Base-by-base conservation (phyloP, 495 filamentous ascomycete genomes). In the Beverwykella pulmonaria region DNA sequence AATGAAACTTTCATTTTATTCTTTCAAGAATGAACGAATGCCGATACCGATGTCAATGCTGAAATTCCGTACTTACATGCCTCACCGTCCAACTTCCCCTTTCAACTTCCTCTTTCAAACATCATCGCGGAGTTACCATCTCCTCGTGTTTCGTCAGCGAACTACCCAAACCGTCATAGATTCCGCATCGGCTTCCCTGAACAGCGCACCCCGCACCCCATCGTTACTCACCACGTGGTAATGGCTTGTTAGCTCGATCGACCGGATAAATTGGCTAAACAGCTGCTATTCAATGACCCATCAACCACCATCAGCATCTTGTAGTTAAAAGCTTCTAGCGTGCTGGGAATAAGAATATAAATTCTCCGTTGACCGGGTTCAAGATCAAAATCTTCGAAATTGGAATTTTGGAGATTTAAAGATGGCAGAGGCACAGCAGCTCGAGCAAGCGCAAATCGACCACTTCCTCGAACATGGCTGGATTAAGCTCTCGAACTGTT, bases 391-490 rank as follows among this genome's bases (percentile, higher is more conserved):
- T 19, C 30, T 2, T 15, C 17, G 20, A 36, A 36, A 54, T 20
- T 25, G n/a, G 1, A n/a, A 32, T 54, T 20, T 30, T 41, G 12
- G n/a, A 44, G 8, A 30, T 22, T 41, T 25, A 57, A 61, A 54
- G 57, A 52, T 53, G 17, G 66, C 58, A 41, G 9, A 34, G 41
- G 34, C 60, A 27, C 54, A 59, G 48, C 52, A 72, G 53, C 83
- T 91, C 41, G 86, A 84, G 0, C 75, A 83, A 36, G 83, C 81
- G 26, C 79, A 91, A 71, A 86, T 86, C 64, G 82, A 82, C 50
- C 84, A 87, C 68, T 91, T 91, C 75, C 78, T 91, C 36, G 72
- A 79, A 22, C 80, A 89, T 74, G 88, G 89, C 63, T 91, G 82
- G 77, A 67, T 91, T 27, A 87, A 86, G 69, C 63, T 88, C 6